Evolutionary conservation across 345 rosid genomes (phyloP).

Genomic region (Brassica carinata): DNA sequence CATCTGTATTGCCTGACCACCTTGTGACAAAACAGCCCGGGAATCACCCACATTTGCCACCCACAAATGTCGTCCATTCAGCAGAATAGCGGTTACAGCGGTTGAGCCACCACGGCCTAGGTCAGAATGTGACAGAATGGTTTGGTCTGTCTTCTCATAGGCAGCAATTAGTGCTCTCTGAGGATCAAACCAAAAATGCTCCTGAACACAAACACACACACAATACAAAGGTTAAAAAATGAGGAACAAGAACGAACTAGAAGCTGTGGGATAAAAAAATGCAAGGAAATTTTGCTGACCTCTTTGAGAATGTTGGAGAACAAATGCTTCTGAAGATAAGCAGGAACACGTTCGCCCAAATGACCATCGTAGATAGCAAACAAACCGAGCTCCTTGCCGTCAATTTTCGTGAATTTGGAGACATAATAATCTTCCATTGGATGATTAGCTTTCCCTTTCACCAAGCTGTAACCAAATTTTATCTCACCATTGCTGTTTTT

Average conservation of each 20-base stretch:
- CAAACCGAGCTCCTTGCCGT: conserved; percentile 61
- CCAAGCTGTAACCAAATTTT: conserved; percentile 62
- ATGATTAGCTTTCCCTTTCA: conserved; percentile 77
- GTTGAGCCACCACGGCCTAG: conserved; percentile 82
- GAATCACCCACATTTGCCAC: conserved; percentile 81
- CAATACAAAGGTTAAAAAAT: neutral
- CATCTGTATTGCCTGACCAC: conserved; percentile 66
- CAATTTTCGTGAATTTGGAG: conserved; percentile 52
- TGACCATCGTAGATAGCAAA: conserved; percentile 79
- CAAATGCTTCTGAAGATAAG: conserved; percentile 67
- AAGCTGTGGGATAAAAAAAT: neutral
- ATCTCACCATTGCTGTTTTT: conserved; percentile 51
- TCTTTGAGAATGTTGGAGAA: conserved; percentile 65
- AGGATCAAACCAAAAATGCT: conserved; percentile 57
- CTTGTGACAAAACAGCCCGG: conserved; percentile 60
- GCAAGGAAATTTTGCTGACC: conserved; percentile 29
- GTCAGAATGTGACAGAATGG: conserved; percentile 63
- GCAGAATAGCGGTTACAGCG: conserved; percentile 69
- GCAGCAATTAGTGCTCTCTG: conserved; percentile 50
- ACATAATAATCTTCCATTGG: conserved; percentile 85
- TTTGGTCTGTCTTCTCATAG: conserved; percentile 66
- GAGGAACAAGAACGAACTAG: neutral
- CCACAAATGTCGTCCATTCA: conserved; percentile 58
- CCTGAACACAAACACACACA: conserved; percentile 41
- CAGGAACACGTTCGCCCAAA: conserved; percentile 74